Evolutionary conservation across 495 filamentous ascomycete species (phyloP).

Genomic region (Podospora bellae-mahoneyi): DNA sequence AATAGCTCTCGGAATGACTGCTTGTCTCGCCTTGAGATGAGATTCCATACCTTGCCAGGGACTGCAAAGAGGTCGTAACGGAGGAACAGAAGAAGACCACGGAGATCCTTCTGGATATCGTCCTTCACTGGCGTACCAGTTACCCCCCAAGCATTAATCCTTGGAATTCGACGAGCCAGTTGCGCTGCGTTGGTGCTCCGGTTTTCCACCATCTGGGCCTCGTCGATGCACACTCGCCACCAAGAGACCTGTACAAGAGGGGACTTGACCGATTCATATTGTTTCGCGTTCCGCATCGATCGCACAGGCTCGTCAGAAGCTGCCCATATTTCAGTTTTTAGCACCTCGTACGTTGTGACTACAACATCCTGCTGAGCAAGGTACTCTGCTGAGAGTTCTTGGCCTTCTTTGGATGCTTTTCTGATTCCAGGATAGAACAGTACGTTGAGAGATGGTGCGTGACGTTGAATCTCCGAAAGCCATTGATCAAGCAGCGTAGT

Average conservation of each 20-base stretch:
- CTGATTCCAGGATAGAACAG: slow-evolving; percentile 48
- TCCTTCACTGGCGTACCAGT: slow-evolving; percentile 86
- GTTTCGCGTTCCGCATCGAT: slow-evolving; percentile 61
- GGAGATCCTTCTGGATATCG: slow-evolving; percentile 63
- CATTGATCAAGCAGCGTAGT: slow-evolving; percentile 80
- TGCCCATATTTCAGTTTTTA: slow-evolving; percentile 74
- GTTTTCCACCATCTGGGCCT: slow-evolving; percentile 92
- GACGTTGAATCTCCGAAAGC: slow-evolving; percentile 70
- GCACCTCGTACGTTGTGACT: slow-evolving; percentile 78
- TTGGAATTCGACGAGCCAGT: slow-evolving; percentile 74
- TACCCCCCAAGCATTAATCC: slow-evolving; percentile 87
- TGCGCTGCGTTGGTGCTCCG: slow-evolving; percentile 79
- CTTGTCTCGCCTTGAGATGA: slow-evolving; percentile 56
- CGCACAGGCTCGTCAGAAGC: slow-evolving; percentile 61
- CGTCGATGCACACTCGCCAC: slow-evolving; percentile 93
- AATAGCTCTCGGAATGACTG: slow-evolving; percentile 64
- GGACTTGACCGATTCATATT: slow-evolving; percentile 64
- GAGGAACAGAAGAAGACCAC: slow-evolving; percentile 75
- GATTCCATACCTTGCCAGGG: slow-evolving; percentile 61
- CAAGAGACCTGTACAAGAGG: slow-evolving; percentile 77
- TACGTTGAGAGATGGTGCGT: slow-evolving; percentile 48
- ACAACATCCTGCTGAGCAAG: slow-evolving; percentile 70
- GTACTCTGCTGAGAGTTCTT: slow-evolving; percentile 45
- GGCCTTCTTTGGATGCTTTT: slow-evolving; percentile 31
- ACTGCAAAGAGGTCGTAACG: slow-evolving; percentile 70